Evolutionary conservation across 2,329 filamentous ascomycete genomes (phyloP).

Genomic region (Penicillium sp.): DNA sequence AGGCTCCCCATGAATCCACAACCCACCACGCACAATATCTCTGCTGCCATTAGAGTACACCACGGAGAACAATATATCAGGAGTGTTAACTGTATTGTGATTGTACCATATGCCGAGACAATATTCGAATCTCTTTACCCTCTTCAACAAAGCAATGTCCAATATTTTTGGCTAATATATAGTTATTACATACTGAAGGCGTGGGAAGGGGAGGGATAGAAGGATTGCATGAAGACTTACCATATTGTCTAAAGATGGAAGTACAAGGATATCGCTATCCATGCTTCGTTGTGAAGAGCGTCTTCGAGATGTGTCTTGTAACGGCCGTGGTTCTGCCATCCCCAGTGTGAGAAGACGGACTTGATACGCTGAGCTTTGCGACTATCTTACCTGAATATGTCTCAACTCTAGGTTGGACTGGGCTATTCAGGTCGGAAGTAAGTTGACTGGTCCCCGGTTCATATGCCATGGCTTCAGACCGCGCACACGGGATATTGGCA

Average conservation of each 20-base stretch:
- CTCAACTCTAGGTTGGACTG: background rate
- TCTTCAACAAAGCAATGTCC: too few relatives aligned
- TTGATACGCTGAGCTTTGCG: background rate
- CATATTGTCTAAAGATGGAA: background rate
- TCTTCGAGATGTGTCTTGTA: background rate
- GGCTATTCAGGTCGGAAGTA: background rate
- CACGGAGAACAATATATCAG: too few relatives aligned
- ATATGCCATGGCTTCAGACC: background rate
- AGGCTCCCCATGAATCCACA: too few relatives aligned
- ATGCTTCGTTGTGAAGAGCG: background rate
- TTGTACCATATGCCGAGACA: too few relatives aligned
- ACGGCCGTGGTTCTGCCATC: background rate
- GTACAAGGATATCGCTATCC: background rate
- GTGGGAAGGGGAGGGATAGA: too few relatives aligned
- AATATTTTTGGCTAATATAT: too few relatives aligned
- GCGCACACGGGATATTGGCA: background rate
- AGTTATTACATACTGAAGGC: too few relatives aligned
- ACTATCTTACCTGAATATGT: background rate
- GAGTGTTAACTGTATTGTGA: too few relatives aligned
- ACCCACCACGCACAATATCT: too few relatives aligned
- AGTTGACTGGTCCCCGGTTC: background rate
- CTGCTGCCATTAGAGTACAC: too few relatives aligned
- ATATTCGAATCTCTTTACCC: too few relatives aligned
- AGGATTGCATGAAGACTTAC: too few relatives aligned
- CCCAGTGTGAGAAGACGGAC: background rate